Percentiles rank a stretch among this genome's conserved stretches.
phyloP scores from a whole-genome alignment of 1,139 yeast genomes.

The Geotrichum histeridarum region DNA sequence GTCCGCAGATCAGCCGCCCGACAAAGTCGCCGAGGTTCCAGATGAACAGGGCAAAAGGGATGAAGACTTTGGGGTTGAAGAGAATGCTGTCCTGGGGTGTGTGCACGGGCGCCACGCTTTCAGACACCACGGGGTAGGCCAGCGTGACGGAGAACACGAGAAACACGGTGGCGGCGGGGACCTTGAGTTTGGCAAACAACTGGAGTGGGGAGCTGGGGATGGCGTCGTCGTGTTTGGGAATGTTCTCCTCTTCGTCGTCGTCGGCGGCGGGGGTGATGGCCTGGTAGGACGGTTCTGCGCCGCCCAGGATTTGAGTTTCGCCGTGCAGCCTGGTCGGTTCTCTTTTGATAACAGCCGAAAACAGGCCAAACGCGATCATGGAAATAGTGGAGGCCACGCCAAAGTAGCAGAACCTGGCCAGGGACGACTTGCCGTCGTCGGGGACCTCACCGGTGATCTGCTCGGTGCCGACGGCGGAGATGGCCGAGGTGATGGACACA shows the following conservation, averaged over 20 bases:
- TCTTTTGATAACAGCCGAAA: constrained; percentile 16
- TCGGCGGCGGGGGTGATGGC: background rate
- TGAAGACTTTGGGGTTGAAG: constrained; percentile 40
- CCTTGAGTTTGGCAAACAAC: constrained; percentile 51
- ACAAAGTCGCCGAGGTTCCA: constrained; percentile 89
- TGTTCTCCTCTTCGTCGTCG: constrained; percentile 1
- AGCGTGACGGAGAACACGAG: constrained; percentile 71
- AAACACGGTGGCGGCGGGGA: constrained; percentile 65
- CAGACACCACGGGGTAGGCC: constrained; percentile 86
- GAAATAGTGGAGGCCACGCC: constrained; percentile 65
- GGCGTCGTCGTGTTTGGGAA: constrained; percentile 1
- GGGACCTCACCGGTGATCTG: background rate
- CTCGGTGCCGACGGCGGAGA: constrained; percentile 38
- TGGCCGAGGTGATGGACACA: constrained; percentile 57
- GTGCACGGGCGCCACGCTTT: constrained; percentile 51
- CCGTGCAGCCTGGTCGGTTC: constrained; percentile 1
- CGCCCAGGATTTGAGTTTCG: background rate
- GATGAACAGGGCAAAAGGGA: constrained; percentile 70
- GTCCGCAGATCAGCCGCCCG: constrained; percentile 59
- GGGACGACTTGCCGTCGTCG: constrained; percentile 1
- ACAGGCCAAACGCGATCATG: constrained; percentile 41
- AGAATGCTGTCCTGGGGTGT: constrained; percentile 36
- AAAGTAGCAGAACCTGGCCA: constrained; percentile 57
- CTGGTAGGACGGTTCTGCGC: background rate
- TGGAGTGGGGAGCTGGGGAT: background rate